phyloP scores from a whole-genome alignment of 1,139 yeast genomes.

The Eremothecium cymbalariae region DNA sequence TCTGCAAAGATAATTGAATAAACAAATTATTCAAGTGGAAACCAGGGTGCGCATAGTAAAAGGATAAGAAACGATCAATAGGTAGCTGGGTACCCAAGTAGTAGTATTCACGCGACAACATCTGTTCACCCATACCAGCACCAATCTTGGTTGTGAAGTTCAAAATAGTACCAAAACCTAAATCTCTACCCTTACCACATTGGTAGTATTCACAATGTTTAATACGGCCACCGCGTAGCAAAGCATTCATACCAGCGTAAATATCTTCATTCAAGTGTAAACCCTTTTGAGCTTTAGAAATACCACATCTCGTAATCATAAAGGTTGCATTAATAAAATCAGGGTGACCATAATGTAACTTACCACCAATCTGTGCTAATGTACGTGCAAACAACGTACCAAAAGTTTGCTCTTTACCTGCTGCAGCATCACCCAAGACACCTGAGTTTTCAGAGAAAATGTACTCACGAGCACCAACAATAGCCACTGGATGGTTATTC shows the following conservation, averaged over 20 bases:
- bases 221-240: conserved; percentile 97
- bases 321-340: conserved; percentile 92
- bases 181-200: conserved; percentile 99
- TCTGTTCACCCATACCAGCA: conserved; percentile 99
- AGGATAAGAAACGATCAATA: conserved; percentile 91
- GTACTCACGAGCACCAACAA: conserved; percentile 98
- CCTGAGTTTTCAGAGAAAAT: conserved; percentile 98
- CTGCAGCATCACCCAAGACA: conserved; percentile 98
- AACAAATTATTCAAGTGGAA: conserved; percentile 96
- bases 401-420: conserved; percentile 99
- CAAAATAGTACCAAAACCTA: conserved; percentile 97
- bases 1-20: conserved; percentile 88
- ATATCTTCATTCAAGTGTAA: conserved; percentile 98
- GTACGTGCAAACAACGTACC: conserved; percentile 98
- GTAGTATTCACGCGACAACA: conserved; percentile 96
- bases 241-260: conserved; percentile 97
- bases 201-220: conserved; percentile 99
- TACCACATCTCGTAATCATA: conserved; percentile 99
- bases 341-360: conserved; percentile 98
- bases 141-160: conserved; percentile 99
- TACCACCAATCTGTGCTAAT: conserved; percentile 96
- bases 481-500: conserved; percentile 78
- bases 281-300: conserved; percentile 97
- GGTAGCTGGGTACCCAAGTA: conserved; percentile 97
- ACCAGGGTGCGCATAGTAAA: conserved; percentile 98